phyloP scores from a whole-genome alignment of 345 rosid genomes.

The Lumnitzera racemosa region DNA sequence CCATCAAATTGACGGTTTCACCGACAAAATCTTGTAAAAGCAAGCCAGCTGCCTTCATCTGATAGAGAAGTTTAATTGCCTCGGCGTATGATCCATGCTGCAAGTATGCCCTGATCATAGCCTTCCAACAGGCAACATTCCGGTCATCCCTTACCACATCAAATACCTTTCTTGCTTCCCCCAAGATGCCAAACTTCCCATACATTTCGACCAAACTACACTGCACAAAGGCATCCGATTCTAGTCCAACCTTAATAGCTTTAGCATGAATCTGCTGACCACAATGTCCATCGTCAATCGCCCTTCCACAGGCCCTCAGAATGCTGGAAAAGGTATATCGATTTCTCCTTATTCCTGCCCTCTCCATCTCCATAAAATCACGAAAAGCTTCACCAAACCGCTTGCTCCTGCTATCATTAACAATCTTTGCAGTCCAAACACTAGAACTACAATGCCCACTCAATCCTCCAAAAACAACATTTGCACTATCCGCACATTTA shows the following conservation, averaged over 20 bases:
- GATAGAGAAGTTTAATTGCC: constrained; percentile 56
- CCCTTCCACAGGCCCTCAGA: constrained; percentile 45
- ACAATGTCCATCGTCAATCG: constrained; percentile 32
- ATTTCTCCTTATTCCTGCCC: constrained; percentile 30
- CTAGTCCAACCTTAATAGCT: constrained; percentile 50
- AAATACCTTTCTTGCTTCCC: constrained; percentile 43
- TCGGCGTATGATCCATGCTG: constrained; percentile 38
- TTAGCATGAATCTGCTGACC: constrained; percentile 53
- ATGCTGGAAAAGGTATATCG: constrained; percentile 34
- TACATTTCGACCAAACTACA: constrained; percentile 60
- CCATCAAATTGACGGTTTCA: no score
- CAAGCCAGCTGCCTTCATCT: constrained; percentile 51
- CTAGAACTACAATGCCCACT: constrained; percentile 14
- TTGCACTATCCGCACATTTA: constrained; percentile 31
- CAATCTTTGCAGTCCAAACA: constrained; percentile 53
- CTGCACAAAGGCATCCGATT: constrained; percentile 27
- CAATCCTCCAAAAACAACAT: constrained; percentile 30
- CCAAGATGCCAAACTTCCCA: constrained; percentile 38
- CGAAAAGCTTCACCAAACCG: constrained; percentile 28
- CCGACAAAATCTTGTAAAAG: constrained; percentile 17
- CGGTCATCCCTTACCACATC: constrained; percentile 15
- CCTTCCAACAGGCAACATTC: constrained; percentile 41
- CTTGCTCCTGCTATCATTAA: constrained; percentile 42
- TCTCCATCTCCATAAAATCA: constrained; percentile 46
- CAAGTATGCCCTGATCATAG: constrained; percentile 43